Conservation (phyloP, 208 protist species). For the Borovskyia barvae region DNA sequence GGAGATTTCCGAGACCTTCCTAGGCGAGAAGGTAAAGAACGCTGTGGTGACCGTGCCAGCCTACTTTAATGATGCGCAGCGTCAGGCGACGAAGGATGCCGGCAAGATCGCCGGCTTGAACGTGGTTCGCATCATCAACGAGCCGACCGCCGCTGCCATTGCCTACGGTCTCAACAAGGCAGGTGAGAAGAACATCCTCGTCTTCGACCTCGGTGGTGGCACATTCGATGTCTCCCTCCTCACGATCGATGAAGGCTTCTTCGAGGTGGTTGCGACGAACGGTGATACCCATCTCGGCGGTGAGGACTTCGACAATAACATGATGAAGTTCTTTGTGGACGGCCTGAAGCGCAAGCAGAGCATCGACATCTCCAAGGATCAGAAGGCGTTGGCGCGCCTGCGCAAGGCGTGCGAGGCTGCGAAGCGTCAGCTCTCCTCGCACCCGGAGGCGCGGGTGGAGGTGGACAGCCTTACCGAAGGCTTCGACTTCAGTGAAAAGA, state of each 20-base stretch:
- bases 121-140: slow-evolving; percentile 99
- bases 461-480: slow-evolving; percentile 98
- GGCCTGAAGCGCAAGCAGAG: slow-evolving; percentile 92
- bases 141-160: slow-evolving; percentile 99
- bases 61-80: slow-evolving; percentile 99
- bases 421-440: slow-evolving; percentile 97
- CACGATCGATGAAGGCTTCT: slow-evolving; percentile 98
- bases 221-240: slow-evolving; percentile 99
- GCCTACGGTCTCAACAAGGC: slow-evolving; percentile 98
- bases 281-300: slow-evolving; percentile 99
- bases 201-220: slow-evolving; percentile 98
- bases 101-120: slow-evolving; percentile 96
- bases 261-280: slow-evolving; percentile 98
- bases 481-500: slow-evolving; percentile 96
- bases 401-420: slow-evolving; percentile 92
- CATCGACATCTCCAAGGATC: slow-evolving; percentile 75
- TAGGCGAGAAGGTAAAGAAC: slow-evolving; percentile 93
- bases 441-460: slow-evolving; percentile 93
- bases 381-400: slow-evolving; percentile 73
- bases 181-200: slow-evolving; percentile 92
- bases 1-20: slow-evolving; percentile 91
- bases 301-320: slow-evolving; percentile 98
- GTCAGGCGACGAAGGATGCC: slow-evolving; percentile 99
- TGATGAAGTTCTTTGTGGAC: slow-evolving; percentile 96
- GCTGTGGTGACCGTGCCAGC: slow-evolving; percentile 99